Base-by-base conservation (phyloP, 768 basidiomycete species). In the Rhodosporidiobolus odoratus region DNA sequence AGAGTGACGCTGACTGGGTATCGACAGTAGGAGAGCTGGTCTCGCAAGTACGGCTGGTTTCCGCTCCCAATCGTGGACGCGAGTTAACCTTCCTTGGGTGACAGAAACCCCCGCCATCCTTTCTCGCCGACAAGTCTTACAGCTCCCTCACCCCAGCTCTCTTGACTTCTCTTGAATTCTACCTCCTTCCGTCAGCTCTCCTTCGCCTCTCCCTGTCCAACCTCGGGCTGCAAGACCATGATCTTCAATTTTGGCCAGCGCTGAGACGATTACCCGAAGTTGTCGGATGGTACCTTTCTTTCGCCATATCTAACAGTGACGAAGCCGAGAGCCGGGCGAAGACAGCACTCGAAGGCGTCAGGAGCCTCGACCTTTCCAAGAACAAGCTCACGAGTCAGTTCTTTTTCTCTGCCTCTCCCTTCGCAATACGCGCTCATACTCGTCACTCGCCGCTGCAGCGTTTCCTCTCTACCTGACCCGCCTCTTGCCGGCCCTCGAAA, bases 401-500 rank as follows among this genome's bases (percentile, higher is more conserved):
- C 41, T 23, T 7, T 8, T 15, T 25, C 16, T 19, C 1, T 25
- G 13, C 30, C 43, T 19, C 38, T 53, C 34, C n/a, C 1, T 35
- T 15, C 30, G 1, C 27, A 12, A 3, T 25, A 1, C n/a, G 25
- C 10, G 27, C 25, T 38, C 19, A 19, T 15, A 4, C 0, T 19
- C 43, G 4, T 17, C 16, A 21, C 9, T 17, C 17, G n/a, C n/a
- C n/a, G n/a, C n/a, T n/a, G 12, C 65, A 73, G 72, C 57, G 9
- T 54, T 73, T 17, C 72, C 72, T 1, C 15, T 57, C 5, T 63
- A 30, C 41, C 48, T 73, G 17, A 21, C 61, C 0, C 34, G 17
- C 30, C 65, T 73, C 1, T 56, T 73, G 21, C 72, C 68, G 0
- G 5, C 15, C 23, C 65, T 73, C 57, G 72, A 73, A 30, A 60